Percentiles rank a stretch among this genome's conserved stretches.
phyloP scores from a whole-genome alignment of 2,329 filamentous ascomycete genomes.

The Calonectria multiphialidica region DNA sequence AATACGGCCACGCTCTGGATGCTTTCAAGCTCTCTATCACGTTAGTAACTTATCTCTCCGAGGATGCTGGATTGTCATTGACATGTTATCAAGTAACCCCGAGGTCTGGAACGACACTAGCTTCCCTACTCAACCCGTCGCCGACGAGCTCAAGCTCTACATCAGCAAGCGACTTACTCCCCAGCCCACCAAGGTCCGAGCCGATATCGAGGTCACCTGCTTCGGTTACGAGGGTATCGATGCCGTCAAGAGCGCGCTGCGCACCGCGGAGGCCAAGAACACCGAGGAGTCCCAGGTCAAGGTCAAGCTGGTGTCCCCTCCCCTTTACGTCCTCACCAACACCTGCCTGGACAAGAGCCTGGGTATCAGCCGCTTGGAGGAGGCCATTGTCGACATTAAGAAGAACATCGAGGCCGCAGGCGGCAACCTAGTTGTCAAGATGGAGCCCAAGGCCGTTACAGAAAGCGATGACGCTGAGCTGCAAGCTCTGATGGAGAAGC shows the following conservation, averaged over 20 bases:
- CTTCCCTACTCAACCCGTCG: slow-evolving; percentile 87
- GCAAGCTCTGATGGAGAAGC: slow-evolving; percentile 99
- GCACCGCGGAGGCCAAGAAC: slow-evolving; percentile 92
- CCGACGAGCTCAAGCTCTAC: slow-evolving; percentile 92
- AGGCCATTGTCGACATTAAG: slow-evolving; percentile 89
- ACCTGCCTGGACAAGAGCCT: slow-evolving; percentile 93
- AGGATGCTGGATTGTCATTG: slow-evolving; percentile 12
- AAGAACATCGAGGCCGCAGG: slow-evolving; percentile 82
- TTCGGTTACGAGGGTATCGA: slow-evolving; percentile 98
- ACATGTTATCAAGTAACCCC: slow-evolving; percentile 75
- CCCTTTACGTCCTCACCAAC: slow-evolving; percentile 94
- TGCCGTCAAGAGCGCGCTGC: slow-evolving; percentile 92
- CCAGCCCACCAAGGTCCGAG: slow-evolving; percentile 98
- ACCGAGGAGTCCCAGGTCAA: slow-evolving; percentile 95
- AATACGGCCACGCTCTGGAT: slow-evolving; percentile 95
- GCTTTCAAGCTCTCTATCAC: slow-evolving; percentile 99
- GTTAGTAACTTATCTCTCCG: slow-evolving; percentile 60
- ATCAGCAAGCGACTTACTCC: slow-evolving; percentile 97
- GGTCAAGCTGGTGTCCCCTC: slow-evolving; percentile 97
- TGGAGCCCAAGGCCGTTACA: slow-evolving; percentile 99
- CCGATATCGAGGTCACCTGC: slow-evolving; percentile 96
- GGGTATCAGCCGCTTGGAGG: slow-evolving; percentile 87
- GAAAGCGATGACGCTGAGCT: slow-evolving; percentile 98
- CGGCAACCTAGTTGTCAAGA: slow-evolving; percentile 90
- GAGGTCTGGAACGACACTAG: slow-evolving; percentile 95